Evolutionary conservation across 257 asterid genomes (phyloP), one percentile per base, ranked within the genome.

Genomic region (Schizonepeta tenuifolia): DNA sequence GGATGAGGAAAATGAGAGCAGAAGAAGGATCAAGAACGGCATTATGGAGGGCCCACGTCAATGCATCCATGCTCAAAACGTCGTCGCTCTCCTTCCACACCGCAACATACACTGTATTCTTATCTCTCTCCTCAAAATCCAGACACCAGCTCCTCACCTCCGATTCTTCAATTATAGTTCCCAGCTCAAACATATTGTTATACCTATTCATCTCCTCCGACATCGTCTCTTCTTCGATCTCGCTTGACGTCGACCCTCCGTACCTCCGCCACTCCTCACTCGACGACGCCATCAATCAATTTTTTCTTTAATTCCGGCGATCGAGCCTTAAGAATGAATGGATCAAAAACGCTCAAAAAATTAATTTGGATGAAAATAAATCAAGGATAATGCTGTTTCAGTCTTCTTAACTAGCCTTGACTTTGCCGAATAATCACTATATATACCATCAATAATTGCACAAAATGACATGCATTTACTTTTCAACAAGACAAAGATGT

Each of bases 41-140:
- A 54, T 84, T 69, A 10, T 57, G 56, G 9, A 91, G 63, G 1
- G 96, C 50, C 96, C 96, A 90, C 2, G 66, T 9, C 75, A 90
- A 66, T 0, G 94, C 96, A 71, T 82, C 92, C 90, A 86, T 87
- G 76, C 88, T 81, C 12, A 67, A 76, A 7, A 79, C 31, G 59
- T 83, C 85, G 12, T 75, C 84, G 10, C 35, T 47, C 38, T 77
- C 80, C 60, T 75, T 79, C 72, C 84, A 80, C 58, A 89, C 77
- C 21, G 57, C 90, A 20, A 89, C 91, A 49, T 86, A 87, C 40
- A 86, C 88, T 20, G 68, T 4, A 31, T 31, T 76, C n/a, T 79
- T 82, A 2, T 68, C 78, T 66, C 72, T 35, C 66, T 64, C 59
- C 58, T 67, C 72, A 20, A 74, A 5, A 31, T 31, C 36, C 35